These are phyloP conservation scores for Magnaporthiopsis rhizophila DNA, from an alignment of 2,329 filamentous ascomycete species.

Conservation along the genomic window DNA sequence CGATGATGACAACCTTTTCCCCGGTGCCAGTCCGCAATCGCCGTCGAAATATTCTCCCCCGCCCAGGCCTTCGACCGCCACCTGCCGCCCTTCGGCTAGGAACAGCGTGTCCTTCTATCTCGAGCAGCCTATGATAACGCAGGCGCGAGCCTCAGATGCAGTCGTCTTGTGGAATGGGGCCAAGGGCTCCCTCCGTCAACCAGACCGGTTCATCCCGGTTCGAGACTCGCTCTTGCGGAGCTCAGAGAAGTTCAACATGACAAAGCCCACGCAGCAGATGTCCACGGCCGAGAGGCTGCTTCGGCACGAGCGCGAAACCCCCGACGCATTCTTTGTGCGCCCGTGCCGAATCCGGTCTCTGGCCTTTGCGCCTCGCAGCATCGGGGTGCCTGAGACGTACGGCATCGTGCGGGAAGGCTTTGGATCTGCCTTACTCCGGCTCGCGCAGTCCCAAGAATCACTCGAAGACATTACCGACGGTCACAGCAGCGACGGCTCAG, in stretches of 20 bases:
- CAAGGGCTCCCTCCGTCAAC: conserved; percentile 15
- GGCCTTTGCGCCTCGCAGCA: conserved; percentile 15
- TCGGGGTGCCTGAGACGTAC: conserved; percentile 21
- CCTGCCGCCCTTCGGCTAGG: background rate
- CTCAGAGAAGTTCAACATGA: conserved; percentile 37
- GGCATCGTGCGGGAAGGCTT: conserved; percentile 16
- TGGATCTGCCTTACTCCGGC: conserved; percentile 20
- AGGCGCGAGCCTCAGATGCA: conserved; percentile 17
- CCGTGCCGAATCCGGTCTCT: conserved; percentile 21
- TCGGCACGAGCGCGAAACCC: conserved; percentile 30
- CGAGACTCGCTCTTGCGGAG: conserved; percentile 26
- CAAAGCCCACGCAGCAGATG: conserved; percentile 33
- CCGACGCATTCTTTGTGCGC: conserved; percentile 34
- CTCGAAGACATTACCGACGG: background rate
- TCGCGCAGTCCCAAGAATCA: background rate
- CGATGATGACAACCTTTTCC: background rate
- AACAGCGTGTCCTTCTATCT: background rate
- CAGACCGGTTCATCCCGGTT: conserved; percentile 45
- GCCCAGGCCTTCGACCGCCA: conserved; percentile 1
- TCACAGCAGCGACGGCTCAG: conserved; percentile 49
- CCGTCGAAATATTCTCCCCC: conserved; percentile 4
- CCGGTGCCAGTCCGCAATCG: background rate
- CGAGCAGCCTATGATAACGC: background rate
- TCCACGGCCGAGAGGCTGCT: conserved; percentile 35
- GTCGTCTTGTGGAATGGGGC: background rate